phyloP scores from a whole-genome alignment of 176 grass and related monocot species.

The Musa schizocarpa region DNA sequence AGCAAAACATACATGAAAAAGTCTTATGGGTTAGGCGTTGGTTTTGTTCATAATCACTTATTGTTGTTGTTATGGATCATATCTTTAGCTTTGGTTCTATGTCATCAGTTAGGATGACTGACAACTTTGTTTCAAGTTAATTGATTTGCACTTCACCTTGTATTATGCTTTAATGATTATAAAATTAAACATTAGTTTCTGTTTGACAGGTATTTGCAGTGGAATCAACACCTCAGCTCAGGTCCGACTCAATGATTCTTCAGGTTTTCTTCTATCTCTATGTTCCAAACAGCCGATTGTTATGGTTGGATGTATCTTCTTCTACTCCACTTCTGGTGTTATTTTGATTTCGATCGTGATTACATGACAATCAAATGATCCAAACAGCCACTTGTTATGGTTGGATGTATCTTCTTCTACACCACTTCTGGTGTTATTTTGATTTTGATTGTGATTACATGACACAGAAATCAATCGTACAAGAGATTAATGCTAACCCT shows the following conservation, averaged over 20 bases:
- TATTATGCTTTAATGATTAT: not conserved
- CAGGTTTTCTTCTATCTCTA: constrained; percentile 17
- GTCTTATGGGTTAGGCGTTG: too few relatives aligned
- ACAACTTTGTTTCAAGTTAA: too few relatives aligned
- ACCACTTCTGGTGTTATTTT: not conserved
- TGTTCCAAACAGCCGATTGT: not conserved
- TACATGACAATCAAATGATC: not conserved
- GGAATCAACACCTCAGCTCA: constrained; percentile 12
- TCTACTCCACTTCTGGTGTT: not conserved
- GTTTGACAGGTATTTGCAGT: constrained; percentile 24
- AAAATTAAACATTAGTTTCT: not conserved
- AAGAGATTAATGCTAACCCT: constrained; percentile 55
- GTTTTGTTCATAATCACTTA: too few relatives aligned
- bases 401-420: not conserved
- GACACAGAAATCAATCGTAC: constrained; percentile 50
- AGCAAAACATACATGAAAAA: too few relatives aligned
- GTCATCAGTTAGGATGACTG: too few relatives aligned
- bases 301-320: not conserved
- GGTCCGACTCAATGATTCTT: constrained; percentile 21
- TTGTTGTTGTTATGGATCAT: too few relatives aligned
- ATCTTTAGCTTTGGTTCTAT: too few relatives aligned
- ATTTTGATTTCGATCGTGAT: too few relatives aligned
- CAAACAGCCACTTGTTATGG: not conserved
- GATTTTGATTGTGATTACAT: not conserved
- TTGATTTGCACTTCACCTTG: not conserved